Evolutionary conservation across 2,329 filamentous ascomycete genomes (phyloP).

Genomic region (Cercospora brassicicola): DNA sequence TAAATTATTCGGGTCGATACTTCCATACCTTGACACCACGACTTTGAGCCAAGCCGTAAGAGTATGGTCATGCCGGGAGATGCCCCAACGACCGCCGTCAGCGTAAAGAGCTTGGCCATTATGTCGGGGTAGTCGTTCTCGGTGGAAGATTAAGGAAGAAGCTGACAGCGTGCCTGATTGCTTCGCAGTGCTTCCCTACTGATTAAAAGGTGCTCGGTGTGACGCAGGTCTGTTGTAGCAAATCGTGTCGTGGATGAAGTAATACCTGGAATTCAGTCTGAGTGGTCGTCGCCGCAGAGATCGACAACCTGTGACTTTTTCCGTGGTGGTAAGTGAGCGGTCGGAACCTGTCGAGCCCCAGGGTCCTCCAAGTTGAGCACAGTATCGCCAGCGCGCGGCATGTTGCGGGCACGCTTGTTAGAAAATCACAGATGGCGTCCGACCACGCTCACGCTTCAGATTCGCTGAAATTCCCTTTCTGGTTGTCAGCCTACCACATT

Average conservation of each 20-base stretch:
- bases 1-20: no score
- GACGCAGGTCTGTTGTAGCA: neutral
- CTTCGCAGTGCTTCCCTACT: neutral
- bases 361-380: constrained; percentile 8
- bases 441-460: constrained; percentile 24
- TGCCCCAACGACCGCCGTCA: no score
- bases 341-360: constrained; percentile 12
- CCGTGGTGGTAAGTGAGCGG: neutral
- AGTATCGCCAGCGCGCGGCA: constrained; percentile 15
- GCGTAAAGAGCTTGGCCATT: no score
- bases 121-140: no score
- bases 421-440: constrained; percentile 14
- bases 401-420: constrained; percentile 8
- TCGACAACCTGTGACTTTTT: neutral
- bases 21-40: no score
- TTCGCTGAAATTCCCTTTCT: neutral
- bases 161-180: neutral
- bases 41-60: no score
- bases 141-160: no score
- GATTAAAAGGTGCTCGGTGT: neutral
- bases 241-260: neutral
- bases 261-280: neutral
- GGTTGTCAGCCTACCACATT: neutral
- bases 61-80: no score
- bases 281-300: neutral